A percentile compares a stretch with the other conserved stretches of the same genome.
Conservation (phyloP, 1,284 basidiomycete species). For the Irpex sp. region DNA sequence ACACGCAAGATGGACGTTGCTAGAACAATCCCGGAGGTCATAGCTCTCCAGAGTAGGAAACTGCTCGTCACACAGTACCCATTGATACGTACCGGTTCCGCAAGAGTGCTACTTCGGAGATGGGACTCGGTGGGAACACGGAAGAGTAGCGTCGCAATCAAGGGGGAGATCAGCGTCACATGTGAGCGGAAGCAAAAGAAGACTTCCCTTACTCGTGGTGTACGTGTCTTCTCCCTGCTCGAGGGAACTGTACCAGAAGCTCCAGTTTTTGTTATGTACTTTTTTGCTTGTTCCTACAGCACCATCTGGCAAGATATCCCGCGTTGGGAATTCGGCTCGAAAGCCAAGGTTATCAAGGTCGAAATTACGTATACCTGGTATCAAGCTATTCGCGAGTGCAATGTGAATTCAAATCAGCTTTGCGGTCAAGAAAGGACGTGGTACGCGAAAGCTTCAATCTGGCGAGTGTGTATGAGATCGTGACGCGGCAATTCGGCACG, state of each 20-base stretch:
- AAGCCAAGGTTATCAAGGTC: no score
- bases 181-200: background rate
- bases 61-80: background rate
- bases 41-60: background rate
- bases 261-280: background rate
- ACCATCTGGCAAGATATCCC: no score
- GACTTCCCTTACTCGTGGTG: background rate
- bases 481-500: background rate
- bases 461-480: background rate
- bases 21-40: no score
- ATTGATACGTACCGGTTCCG: background rate
- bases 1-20: no score
- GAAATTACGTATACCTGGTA: no score
- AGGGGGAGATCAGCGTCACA: background rate
- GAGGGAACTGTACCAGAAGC: background rate
- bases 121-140: background rate
- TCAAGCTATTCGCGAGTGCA: no score
- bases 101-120: background rate
- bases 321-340: no score
- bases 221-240: background rate
- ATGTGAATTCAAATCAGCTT: no score
- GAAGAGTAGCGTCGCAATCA: background rate
- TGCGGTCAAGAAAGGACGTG: background rate
- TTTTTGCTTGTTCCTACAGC: background rate
- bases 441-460: background rate